phyloP scores from a whole-genome alignment of 805 yeast species.

The Pichia deserticola region DNA sequence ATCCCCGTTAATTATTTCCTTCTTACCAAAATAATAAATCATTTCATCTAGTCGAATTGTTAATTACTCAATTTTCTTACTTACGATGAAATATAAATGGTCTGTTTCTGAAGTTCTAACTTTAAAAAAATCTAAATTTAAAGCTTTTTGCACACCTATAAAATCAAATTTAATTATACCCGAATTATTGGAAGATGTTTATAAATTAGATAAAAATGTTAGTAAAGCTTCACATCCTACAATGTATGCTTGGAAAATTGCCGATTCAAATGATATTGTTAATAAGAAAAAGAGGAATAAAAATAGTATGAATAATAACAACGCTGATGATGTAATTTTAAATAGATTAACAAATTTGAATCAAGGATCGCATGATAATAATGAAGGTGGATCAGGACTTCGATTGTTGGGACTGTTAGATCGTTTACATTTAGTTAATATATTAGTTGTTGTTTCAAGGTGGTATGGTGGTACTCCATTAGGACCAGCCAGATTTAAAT shows the following conservation, averaged over 20 bases:
- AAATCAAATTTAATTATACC: conserved; percentile 35
- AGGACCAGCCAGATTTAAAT: conserved; percentile 66
- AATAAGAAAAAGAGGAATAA: neutral
- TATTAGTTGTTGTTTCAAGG: conserved; percentile 61
- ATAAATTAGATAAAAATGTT: conserved; percentile 39
- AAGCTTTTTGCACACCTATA: conserved; percentile 48
- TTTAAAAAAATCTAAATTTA: conserved; percentile 59
- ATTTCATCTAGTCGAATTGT: too few relatives aligned
- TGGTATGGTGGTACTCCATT: conserved; percentile 80
- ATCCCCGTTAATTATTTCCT: too few relatives aligned
- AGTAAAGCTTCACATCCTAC: conserved; percentile 61
- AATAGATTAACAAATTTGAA: conserved; percentile 24
- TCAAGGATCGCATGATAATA: conserved; percentile 63
- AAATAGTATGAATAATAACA: neutral
- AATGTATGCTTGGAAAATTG: conserved; percentile 69
- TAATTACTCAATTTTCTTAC: too few relatives aligned
- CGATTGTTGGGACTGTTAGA: conserved; percentile 49
- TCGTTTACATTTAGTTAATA: conserved; percentile 41
- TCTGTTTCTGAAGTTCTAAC: conserved; percentile 31
- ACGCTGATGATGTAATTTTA: neutral
- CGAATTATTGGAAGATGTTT: conserved; percentile 33
- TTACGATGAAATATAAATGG: conserved; percentile 26
- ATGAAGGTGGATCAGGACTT: conserved; percentile 70
- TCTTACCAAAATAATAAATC: neutral
- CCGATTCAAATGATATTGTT: conserved; percentile 12